Percentiles rank a stretch among this genome's conserved stretches.
Evolutionary conservation across 345 rosid genomes (phyloP).

Genomic region (Pistacia vera): DNA sequence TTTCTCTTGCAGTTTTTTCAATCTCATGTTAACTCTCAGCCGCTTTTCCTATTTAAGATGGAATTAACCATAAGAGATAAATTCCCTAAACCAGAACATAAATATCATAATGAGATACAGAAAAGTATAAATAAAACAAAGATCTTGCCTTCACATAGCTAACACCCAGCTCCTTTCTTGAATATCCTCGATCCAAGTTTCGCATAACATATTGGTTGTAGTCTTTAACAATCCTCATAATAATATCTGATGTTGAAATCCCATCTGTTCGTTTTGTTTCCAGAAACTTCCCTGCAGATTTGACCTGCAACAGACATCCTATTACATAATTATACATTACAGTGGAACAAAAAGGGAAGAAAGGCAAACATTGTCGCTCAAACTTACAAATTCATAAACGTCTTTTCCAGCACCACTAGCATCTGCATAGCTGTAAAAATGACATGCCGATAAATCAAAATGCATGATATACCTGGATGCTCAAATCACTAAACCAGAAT

Average conservation of each 20-base stretch:
- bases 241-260: constrained; percentile 88
- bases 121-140: neutral
- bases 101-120: neutral
- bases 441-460: constrained; percentile 4
- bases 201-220: constrained; percentile 96
- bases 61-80: neutral
- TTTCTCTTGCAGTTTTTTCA: constrained; percentile 88
- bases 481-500: neutral
- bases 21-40: constrained; percentile 85
- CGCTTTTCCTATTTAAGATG: constrained; percentile 74
- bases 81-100: constrained; percentile 3
- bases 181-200: constrained; percentile 86
- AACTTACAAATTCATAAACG: constrained; percentile 92
- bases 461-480: neutral
- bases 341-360: constrained; percentile 3
- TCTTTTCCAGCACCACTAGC: constrained; percentile 87
- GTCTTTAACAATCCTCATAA: constrained; percentile 93
- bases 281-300: constrained; percentile 81
- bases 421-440: constrained; percentile 75
- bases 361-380: constrained; percentile 13
- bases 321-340: constrained; percentile 17
- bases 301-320: constrained; percentile 52
- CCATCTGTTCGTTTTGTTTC: constrained; percentile 96
- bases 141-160: constrained; percentile 81
- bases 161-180: constrained; percentile 93